Evolutionary conservation across 2,329 filamentous ascomycete species (phyloP).

Genomic region (Colletotrichum gigasporum): DNA sequence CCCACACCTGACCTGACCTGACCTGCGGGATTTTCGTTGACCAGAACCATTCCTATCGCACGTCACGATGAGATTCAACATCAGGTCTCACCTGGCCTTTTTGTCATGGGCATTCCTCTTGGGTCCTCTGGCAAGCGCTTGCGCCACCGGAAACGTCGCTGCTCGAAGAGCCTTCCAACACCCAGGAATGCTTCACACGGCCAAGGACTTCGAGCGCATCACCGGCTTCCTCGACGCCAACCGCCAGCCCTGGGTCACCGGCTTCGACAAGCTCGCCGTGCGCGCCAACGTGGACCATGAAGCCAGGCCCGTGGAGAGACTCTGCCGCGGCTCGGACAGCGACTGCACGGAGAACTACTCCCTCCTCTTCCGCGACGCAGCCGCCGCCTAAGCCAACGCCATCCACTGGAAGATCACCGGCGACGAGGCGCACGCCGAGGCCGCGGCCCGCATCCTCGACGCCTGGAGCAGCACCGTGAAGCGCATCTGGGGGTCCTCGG

Average conservation of each 20-base stretch:
- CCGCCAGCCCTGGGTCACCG: slow-evolving; percentile 41
- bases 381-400: slow-evolving; percentile 50
- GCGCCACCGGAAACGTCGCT: not conserved
- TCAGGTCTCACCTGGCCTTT: not conserved
- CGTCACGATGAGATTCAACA: slow-evolving; percentile 4
- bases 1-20: not conserved
- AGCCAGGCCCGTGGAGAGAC: slow-evolving; percentile 37
- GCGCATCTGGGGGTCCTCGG: slow-evolving; percentile 43
- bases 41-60: not conserved
- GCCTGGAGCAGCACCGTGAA: slow-evolving; percentile 48
- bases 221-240: slow-evolving; percentile 43
- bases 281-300: slow-evolving; percentile 42
- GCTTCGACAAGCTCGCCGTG: slow-evolving; percentile 44
- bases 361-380: slow-evolving; percentile 50
- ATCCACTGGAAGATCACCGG: slow-evolving; percentile 51
- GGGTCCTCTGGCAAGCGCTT: not conserved
- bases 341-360: slow-evolving; percentile 42
- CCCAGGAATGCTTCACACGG: slow-evolving; percentile 43
- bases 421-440: slow-evolving; percentile 45
- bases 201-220: slow-evolving; percentile 49
- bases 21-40: too few species aligned
- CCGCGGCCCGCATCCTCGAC: slow-evolving; percentile 47
- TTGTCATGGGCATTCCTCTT: not conserved
- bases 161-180: not conserved
- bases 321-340: slow-evolving; percentile 43